Evolutionary conservation across 768 basidiomycete genomes (phyloP), one percentile per base, ranked within the genome.

Genomic region (Lactifluus volemus): DNA sequence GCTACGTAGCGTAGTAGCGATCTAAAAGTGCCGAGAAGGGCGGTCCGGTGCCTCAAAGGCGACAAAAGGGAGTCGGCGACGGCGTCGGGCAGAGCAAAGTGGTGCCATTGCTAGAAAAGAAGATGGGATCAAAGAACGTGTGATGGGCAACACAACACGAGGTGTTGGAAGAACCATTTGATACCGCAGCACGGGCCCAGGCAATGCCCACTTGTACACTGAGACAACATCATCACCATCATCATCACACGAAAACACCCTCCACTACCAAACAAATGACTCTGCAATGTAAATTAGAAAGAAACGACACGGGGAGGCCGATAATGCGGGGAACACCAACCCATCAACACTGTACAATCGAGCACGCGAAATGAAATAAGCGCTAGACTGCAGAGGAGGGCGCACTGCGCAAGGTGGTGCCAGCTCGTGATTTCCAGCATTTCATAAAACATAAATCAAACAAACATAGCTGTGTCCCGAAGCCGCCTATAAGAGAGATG

Each of bases 91-190:
- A 9, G n/a, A 38, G 51, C 19, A 12, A 44, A 55, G 52, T 25
- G 52, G 39, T 32, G 44, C 36, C 25, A 48, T 48, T 42, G 17
- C 55, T 29, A 15, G 32, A 32, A 53, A 30, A 29, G 52, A 53
- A 29, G n/a, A 45, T 30, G 41, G 49, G 10, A 61, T 61, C 60
- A 61, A 36, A 36, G 42, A 56, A 61, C 60, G 49, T 56, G 60
- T 61, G 55, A 56, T 61, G 49, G 54, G 34, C 54, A 42, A 17
- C 14, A 45, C 45, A 17, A 42, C 61, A 62, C 56, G 61, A 62
- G 61, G 61, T 38, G 44, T 5, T 4, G 9, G 36, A 15, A 30
- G 21, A 38, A 56, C 14, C 19, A 34, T 9, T 45, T 25, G 25
- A 25, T 9, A 36, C 53, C 47, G 36, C 42, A 58, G 47, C 50